A percentile compares a stretch with the other conserved stretches of the same genome.
These are phyloP conservation scores for Comarum palustre DNA, from an alignment of 306 rosid genomes.

Conservation along the genomic window DNA sequence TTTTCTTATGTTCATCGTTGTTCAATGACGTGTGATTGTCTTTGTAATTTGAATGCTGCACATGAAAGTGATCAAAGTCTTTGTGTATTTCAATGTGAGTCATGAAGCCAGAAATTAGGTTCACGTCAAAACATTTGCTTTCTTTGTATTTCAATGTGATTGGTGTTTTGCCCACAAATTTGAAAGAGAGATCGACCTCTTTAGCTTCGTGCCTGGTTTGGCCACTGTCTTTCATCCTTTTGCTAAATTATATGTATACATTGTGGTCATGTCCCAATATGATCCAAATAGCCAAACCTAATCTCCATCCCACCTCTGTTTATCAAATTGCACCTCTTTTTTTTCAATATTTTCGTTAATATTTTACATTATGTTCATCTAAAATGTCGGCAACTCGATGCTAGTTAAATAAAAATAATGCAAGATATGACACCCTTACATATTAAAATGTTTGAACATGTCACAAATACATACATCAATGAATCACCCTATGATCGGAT, in stretches of 20 bases:
- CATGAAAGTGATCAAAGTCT: slow-evolving; percentile 4
- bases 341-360: background rate
- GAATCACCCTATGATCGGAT: background rate
- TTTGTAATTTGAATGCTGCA: background rate
- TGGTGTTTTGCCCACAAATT: slow-evolving; percentile 15
- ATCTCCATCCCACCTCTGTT: background rate
- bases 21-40: background rate
- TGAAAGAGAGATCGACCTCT: background rate
- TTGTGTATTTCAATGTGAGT: too few species aligned
- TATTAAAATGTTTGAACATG: background rate
- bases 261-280: background rate
- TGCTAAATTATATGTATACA: background rate
- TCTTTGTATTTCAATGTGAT: slow-evolving; percentile 5
- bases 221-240: background rate
- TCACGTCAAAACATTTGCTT: slow-evolving; percentile 23
- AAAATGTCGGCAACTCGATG: slow-evolving; percentile 2
- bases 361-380: background rate
- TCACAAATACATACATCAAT: background rate
- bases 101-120: slow-evolving; percentile 29
- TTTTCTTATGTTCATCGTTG: background rate
- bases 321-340: background rate
- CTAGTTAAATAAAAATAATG: background rate
- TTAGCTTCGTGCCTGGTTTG: slow-evolving; percentile 8
- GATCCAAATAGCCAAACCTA: background rate
- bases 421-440: background rate